These are phyloP conservation scores for Colletotrichum lindemuthianum DNA, from an alignment of 2,329 filamentous ascomycete genomes.

Conservation along the genomic window DNA sequence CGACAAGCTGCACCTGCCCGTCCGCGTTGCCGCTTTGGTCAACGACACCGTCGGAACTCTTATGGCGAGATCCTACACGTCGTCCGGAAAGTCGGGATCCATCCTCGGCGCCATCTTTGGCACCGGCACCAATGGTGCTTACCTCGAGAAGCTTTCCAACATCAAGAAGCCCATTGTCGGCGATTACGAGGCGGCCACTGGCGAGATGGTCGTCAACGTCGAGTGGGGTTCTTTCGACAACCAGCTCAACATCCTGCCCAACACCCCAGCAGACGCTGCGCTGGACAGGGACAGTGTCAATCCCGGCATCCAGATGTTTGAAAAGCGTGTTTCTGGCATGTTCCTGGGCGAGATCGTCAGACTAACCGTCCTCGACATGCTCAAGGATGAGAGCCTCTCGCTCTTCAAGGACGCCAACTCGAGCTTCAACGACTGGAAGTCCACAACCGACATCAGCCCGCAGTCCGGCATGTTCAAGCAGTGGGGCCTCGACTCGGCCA, in stretches of 20 bases:
- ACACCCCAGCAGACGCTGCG: slow-evolving; percentile 81
- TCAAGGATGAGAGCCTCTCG: slow-evolving; percentile 72
- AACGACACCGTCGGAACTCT: slow-evolving; percentile 98
- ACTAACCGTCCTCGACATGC: slow-evolving; percentile 76
- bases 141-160: slow-evolving; percentile 89
- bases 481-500: slow-evolving; percentile 92
- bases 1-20: slow-evolving; percentile 84
- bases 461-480: slow-evolving; percentile 76
- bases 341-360: slow-evolving; percentile 95
- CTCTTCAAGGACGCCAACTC: slow-evolving; percentile 83
- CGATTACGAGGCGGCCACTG: slow-evolving; percentile 81
- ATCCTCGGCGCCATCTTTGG: slow-evolving; percentile 97
- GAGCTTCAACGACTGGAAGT: slow-evolving; percentile 73
- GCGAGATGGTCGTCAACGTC: slow-evolving; percentile 97
- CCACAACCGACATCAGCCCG: slow-evolving; percentile 74
- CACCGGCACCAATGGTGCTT: slow-evolving; percentile 96
- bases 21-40: slow-evolving; percentile 93
- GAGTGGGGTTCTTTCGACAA: slow-evolving; percentile 99
- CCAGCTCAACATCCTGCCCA: slow-evolving; percentile 85
- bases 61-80: slow-evolving; percentile 97
- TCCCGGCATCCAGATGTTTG: slow-evolving; percentile 97
- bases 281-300: slow-evolving; percentile 87
- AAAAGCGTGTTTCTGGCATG: slow-evolving; percentile 98
- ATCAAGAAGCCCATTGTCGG: slow-evolving; percentile 80
- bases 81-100: slow-evolving; percentile 85